A percentile compares a stretch with the other conserved stretches of the same genome.
These are phyloP conservation scores for Candida neerlandica DNA, from an alignment of 1,139 yeast genomes.

Conservation along the genomic window DNA sequence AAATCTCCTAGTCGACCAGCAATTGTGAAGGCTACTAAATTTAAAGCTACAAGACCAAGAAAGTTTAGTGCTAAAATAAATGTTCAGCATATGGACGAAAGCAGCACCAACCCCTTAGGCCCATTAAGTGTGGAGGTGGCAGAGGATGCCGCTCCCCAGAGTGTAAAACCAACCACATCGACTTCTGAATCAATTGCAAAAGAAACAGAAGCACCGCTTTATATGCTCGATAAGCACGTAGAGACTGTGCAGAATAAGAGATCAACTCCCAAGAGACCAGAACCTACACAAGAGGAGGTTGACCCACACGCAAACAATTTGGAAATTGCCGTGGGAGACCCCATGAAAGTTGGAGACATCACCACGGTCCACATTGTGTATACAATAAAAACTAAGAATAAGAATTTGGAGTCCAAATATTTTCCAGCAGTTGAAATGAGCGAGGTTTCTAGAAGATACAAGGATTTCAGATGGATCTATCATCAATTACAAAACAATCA, in stretches of 20 bases:
- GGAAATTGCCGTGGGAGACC: conserved; percentile 83
- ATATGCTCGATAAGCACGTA: conserved; percentile 29
- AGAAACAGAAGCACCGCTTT: conserved; percentile 55
- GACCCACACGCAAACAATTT: conserved; percentile 31
- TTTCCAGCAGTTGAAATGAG: conserved; percentile 38
- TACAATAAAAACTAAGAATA: conserved; percentile 63
- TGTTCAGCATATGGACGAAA: conserved; percentile 31
- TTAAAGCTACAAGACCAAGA: conserved; percentile 50
- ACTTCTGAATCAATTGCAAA: conserved; percentile 30
- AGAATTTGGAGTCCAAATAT: conserved; percentile 25
- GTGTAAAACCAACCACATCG: conserved; percentile 14
- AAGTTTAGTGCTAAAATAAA: conserved; percentile 35
- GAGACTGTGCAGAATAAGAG: neutral
- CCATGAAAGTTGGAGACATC: conserved; percentile 87
- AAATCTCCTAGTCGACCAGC: conserved; percentile 35
- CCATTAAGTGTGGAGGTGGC: conserved; percentile 37
- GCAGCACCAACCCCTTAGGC: conserved; percentile 34
- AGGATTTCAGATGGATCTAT: conserved; percentile 86
- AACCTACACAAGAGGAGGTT: conserved; percentile 1
- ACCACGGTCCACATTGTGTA: conserved; percentile 90
- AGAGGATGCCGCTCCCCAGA: conserved; percentile 2
- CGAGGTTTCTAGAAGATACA: conserved; percentile 73
- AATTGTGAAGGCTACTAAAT: conserved; percentile 25
- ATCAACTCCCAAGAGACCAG: conserved; percentile 5
- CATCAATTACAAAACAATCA: conserved; percentile 84